Evolutionary conservation across 1,284 basidiomycete species (phyloP), one percentile per base, ranked within the genome.

Genomic region (Lignosus rhinocerotis): DNA sequence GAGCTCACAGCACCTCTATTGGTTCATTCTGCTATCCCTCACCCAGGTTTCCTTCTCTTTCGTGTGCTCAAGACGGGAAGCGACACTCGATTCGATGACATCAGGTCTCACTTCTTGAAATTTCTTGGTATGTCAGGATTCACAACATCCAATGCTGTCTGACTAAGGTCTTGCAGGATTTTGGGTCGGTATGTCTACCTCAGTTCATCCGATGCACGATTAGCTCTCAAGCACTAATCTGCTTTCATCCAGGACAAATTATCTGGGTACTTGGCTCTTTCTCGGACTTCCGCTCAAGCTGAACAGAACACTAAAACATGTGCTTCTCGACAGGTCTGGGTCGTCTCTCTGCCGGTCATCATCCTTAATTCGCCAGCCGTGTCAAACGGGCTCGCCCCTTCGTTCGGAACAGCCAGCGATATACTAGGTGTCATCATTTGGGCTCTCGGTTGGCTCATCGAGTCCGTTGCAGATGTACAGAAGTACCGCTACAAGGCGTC

Each of bases 361-460:
- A 84, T 89, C 59, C 73, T 89, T 33, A 89, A 90, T 67, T 90
- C 88, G 2, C 87, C 86, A 1, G 80, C 80, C 2, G 79, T 89
- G 16, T 85, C 84, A 1, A 75, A 76, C 2, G 52, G 53, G 3
- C 81, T 80, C 1, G 78, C 78, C 6, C 80, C 83, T 61, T 80
- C 71, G 0, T 90, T 87, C 66, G 87, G 87, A 0, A 86, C 82
- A 0, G 78, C 80, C 2, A 73, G 81, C 46, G 90, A 92, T 68
- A 84, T 92, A 43, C 81, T 82, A 9, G 90, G 90, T 0, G 76
- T 90, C 57, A 76, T 92, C 43, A 66, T 92, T 6, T 92, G 86
- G 78, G 77, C 70, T 2, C 33, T 90, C 19, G 90, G 89, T 1
- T 83, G 87, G 70, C 38, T 79, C 14, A 76, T 85, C 25, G 89